Conservation (phyloP, 73 alveolate genomes). For the Tetrahymena malaccensis region DNA sequence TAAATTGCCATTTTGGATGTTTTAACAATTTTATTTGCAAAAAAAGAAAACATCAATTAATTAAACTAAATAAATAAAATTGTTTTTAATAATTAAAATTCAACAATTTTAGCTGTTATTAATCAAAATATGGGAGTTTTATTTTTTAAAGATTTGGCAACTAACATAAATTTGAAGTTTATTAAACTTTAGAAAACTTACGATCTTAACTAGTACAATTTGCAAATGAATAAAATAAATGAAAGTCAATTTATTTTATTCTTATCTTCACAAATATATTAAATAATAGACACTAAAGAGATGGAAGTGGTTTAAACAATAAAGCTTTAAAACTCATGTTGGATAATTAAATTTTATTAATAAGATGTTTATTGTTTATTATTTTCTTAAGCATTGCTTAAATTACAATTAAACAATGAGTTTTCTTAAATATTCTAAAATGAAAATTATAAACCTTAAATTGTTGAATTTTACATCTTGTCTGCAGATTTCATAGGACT, state of each 20-base stretch:
- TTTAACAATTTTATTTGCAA: neutral
- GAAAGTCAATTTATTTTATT: neutral
- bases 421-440: neutral
- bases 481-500: neutral
- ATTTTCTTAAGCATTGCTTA: neutral
- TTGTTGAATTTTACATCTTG: neutral
- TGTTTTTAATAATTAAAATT: no score
- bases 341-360: no score
- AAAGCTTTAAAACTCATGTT: neutral
- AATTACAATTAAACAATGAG: neutral
- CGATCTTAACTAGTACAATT: neutral
- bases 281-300: neutral
- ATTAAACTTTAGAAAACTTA: no score
- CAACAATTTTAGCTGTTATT: neutral
- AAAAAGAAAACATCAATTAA: no score
- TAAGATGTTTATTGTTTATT: neutral
- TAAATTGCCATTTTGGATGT: neutral
- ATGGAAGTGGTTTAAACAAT: neutral
- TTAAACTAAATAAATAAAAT: no score
- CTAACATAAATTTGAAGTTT: neutral
- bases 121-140: neutral
- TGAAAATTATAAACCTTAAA: neutral
- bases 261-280: no score
- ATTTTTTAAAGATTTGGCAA: no score
- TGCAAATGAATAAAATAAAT: neutral